Evolutionary conservation across 305 asterid species (phyloP).

Genomic region (Fraxinus angustifolia): DNA sequence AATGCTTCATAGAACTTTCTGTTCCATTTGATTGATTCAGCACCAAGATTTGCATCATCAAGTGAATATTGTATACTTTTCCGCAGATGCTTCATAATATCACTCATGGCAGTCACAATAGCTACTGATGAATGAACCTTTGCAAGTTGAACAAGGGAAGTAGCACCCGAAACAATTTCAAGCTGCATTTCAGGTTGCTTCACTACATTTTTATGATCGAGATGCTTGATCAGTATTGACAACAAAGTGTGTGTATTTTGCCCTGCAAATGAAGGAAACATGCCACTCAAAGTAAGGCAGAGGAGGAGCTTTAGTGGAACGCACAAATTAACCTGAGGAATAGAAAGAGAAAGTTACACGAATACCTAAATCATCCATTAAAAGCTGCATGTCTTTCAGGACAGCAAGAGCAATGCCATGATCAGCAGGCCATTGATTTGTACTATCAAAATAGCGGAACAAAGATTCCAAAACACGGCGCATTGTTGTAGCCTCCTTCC

Average conservation of each 20-base stretch:
- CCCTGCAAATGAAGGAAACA: slow-evolving; percentile 41
- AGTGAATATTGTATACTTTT: slow-evolving; percentile 80
- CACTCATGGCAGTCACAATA: slow-evolving; percentile 78
- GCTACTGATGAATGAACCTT: slow-evolving; percentile 70
- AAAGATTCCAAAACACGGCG: slow-evolving; percentile 92
- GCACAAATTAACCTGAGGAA: background rate
- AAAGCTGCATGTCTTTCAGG: slow-evolving; percentile 80
- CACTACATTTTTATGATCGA: slow-evolving; percentile 84
- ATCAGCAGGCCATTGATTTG: slow-evolving; percentile 67
- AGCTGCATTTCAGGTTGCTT: slow-evolving; percentile 93
- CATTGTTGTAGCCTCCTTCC: slow-evolving; percentile 95
- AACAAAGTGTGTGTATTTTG: slow-evolving; percentile 76
- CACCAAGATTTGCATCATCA: slow-evolving; percentile 71
- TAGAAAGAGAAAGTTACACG: slow-evolving; percentile 7
- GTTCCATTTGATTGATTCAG: slow-evolving; percentile 70
- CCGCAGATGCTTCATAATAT: slow-evolving; percentile 83
- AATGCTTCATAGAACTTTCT: slow-evolving; percentile 67
- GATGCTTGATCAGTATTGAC: slow-evolving; percentile 86
- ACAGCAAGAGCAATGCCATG: slow-evolving; percentile 80
- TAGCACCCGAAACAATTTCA: slow-evolving; percentile 73
- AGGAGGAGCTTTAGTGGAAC: background rate
- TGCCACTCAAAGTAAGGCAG: slow-evolving; percentile 14
- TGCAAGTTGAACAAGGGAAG: slow-evolving; percentile 67
- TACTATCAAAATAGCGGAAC: slow-evolving; percentile 78
- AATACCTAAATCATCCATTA: slow-evolving; percentile 86